Conservation (phyloP, 2,329 filamentous ascomycete species). For the Pyrenochaeta sp. region DNA sequence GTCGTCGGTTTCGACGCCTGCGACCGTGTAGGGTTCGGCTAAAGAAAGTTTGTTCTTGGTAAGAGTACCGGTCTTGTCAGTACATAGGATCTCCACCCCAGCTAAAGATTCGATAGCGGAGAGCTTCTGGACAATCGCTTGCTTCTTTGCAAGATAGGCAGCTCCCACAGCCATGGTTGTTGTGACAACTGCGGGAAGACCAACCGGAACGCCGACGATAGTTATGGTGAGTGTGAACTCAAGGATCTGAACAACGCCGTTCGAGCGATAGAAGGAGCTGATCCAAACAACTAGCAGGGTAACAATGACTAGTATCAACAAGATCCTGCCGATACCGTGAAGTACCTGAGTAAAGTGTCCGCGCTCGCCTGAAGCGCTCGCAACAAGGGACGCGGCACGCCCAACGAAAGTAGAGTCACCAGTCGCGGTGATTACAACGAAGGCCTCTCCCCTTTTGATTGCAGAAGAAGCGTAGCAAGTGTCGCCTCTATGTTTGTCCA, state of each 20-base stretch:
- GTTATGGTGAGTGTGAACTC: conserved; percentile 88
- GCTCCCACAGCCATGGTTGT: conserved; percentile 96
- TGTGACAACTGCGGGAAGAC: conserved; percentile 90
- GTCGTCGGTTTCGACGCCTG: conserved; percentile 83
- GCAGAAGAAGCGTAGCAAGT: conserved; percentile 84
- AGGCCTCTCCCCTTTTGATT: conserved; percentile 89
- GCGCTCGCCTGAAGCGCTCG: conserved; percentile 73
- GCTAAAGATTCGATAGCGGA: conserved; percentile 91
- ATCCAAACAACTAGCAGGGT: conserved; percentile 86
- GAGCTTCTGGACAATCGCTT: conserved; percentile 92
- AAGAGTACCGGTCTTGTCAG: conserved; percentile 91
- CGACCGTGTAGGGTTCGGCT: conserved; percentile 81
- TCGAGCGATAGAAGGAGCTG: conserved; percentile 86
- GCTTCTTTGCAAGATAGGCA: conserved; percentile 88
- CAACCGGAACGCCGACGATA: conserved; percentile 90
- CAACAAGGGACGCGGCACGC: conserved; percentile 85
- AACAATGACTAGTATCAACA: conserved; percentile 80
- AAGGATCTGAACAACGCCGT: conserved; percentile 78
- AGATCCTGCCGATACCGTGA: conserved; percentile 82
- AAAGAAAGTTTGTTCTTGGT: conserved; percentile 95
- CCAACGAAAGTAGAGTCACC: conserved; percentile 92
- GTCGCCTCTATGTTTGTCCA: conserved; percentile 85
- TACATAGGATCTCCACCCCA: conserved; percentile 92
- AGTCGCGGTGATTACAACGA: conserved; percentile 81
- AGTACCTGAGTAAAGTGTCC: conserved; percentile 93